Percentiles rank a stretch among this genome's conserved stretches.
Conservation (phyloP, 1,284 basidiomycete genomes). For the Schizophyllum amplum region DNA sequence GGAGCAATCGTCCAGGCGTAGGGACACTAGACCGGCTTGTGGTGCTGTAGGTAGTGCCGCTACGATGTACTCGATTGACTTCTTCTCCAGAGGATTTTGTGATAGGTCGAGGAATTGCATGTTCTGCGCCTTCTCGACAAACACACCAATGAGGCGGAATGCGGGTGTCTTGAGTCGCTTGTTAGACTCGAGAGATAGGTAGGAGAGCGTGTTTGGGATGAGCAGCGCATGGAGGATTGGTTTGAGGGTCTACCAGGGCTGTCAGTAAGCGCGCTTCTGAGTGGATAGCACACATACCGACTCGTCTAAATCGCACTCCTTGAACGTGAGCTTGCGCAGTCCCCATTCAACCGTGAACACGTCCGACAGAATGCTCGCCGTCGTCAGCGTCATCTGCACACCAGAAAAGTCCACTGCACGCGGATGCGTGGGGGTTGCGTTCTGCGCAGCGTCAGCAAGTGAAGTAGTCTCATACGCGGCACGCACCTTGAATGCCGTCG, state of each 20-base stretch:
- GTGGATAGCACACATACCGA: constrained; percentile 20
- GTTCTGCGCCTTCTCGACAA: constrained; percentile 64
- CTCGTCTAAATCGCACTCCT: constrained; percentile 77
- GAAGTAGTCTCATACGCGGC: constrained; percentile 17
- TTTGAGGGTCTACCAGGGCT: constrained; percentile 59
- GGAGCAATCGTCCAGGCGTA: constrained; percentile 78
- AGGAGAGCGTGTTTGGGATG: constrained; percentile 76
- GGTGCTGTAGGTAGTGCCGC: constrained; percentile 55
- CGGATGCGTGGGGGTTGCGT: constrained; percentile 44
- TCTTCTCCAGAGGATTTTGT: constrained; percentile 81
- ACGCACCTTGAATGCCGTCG: constrained; percentile 60
- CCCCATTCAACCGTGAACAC: constrained; percentile 89
- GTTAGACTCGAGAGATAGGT: constrained; percentile 85
- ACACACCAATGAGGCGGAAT: constrained; percentile 79
- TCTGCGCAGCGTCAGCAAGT: constrained; percentile 25
- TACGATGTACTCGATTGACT: constrained; percentile 75
- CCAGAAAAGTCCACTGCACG: constrained; percentile 73
- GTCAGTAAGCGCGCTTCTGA: constrained; percentile 6
- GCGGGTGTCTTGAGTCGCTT: constrained; percentile 70
- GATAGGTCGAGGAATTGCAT: constrained; percentile 87
- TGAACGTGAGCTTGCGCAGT: constrained; percentile 71
- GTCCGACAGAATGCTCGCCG: constrained; percentile 79
- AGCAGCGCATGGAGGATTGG: constrained; percentile 87
- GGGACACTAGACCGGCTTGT: constrained; percentile 56
- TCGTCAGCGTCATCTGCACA: constrained; percentile 61